Percentiles rank a stretch among this genome's conserved stretches.
Conservation (phyloP, 257 asterid genomes). For the Solanum pennellii region DNA sequence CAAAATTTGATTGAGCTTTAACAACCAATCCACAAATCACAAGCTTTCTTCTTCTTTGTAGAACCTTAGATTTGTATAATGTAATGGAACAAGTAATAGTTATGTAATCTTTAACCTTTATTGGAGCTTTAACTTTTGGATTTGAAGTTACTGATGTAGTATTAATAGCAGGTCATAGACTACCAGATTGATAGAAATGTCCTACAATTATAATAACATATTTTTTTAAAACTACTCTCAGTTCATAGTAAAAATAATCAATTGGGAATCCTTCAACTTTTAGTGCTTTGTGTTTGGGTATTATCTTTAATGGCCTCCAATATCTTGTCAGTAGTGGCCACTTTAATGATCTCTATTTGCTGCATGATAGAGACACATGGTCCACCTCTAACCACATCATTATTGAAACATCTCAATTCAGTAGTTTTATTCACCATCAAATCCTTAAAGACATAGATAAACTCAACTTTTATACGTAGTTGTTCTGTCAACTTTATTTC, state of each 20-base stretch:
- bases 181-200: background rate
- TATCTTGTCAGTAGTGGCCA: no score
- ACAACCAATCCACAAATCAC: background rate
- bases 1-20: background rate
- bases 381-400: background rate
- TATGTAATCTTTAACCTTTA: background rate
- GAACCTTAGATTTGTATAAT: background rate
- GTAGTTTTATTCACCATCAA: no score
- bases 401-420: no score
- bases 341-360: background rate
- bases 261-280: background rate
- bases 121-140: background rate
- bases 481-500: background rate
- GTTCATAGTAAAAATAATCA: background rate
- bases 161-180: background rate
- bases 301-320: no score
- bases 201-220: background rate
- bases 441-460: no score
- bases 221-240: background rate
- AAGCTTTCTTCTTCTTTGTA: background rate
- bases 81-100: background rate
- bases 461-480: background rate
- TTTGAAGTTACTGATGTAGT: background rate
- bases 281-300: background rate
- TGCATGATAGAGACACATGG: background rate